These are phyloP conservation scores for Venturia asperata DNA, from an alignment of 2,329 filamentous ascomycete species.

Conservation along the genomic window DNA sequence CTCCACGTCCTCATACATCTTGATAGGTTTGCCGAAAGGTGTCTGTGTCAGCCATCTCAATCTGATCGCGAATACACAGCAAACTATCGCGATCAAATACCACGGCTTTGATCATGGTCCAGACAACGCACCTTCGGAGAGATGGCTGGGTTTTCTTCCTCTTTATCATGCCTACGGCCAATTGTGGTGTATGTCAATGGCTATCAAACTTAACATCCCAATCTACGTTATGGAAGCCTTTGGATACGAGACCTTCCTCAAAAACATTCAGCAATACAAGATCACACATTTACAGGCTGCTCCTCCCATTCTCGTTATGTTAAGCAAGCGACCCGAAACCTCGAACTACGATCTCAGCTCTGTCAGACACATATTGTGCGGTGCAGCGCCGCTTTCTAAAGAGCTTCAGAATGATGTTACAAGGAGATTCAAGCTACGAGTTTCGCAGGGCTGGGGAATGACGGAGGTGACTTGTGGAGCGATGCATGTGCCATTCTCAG, in stretches of 20 bases:
- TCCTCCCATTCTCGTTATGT: constrained; percentile 39
- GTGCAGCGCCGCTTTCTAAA: constrained; percentile 37
- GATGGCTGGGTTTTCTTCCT: constrained; percentile 43
- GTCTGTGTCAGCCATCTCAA: constrained; percentile 46
- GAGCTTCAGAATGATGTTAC: constrained; percentile 37
- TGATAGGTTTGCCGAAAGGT: constrained; percentile 41
- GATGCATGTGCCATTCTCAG: constrained; percentile 32
- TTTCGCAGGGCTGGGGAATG: constrained; percentile 38
- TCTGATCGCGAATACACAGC: constrained; percentile 45
- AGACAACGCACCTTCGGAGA: constrained; percentile 37
- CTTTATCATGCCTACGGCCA: constrained; percentile 43
- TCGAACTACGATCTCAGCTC: constrained; percentile 36
- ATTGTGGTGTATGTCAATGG: constrained; percentile 36
- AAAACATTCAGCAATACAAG: constrained; percentile 31
- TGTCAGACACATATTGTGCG: constrained; percentile 36
- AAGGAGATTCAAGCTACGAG: constrained; percentile 30
- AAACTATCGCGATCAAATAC: constrained; percentile 43
- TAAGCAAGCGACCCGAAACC: constrained; percentile 38
- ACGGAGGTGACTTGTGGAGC: constrained; percentile 38
- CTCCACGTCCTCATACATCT: background rate
- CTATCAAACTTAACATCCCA: constrained; percentile 40
- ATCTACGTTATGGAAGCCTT: constrained; percentile 39
- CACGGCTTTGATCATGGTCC: constrained; percentile 35
- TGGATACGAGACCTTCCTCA: constrained; percentile 35
- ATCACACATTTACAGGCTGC: constrained; percentile 37